Evolutionary conservation across 1,139 yeast species (phyloP), one percentile per base, ranked within the genome.

Genomic region (Hanseniaspora gamundiae): DNA sequence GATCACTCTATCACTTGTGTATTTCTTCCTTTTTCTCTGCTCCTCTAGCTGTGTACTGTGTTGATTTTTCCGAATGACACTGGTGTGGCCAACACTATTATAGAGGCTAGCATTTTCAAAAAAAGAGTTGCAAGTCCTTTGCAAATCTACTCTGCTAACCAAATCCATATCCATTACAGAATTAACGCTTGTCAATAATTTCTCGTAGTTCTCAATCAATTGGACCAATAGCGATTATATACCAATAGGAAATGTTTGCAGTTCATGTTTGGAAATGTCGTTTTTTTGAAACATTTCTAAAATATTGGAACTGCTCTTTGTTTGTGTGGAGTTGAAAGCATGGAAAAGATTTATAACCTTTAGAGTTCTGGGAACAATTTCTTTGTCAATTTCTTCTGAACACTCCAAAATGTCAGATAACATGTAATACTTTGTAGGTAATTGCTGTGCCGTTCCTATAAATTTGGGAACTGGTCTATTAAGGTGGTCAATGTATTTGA

Each of bases 181-280:
- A 73, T 78, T 71, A 40, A 73, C 71, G 39, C 72, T 66, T 0
- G 73, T 69, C 0, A 83, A 71, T 22, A 65, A 64, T 40, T 73
- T 74, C 54, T 80, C 86, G 49, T 84, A 74, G 30, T 60, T 63
- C 54, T 72, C 68, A 26, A 81, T 62, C 1, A 78, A 73, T 48
- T 78, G 81, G 49, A 74, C 75, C 42, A 86, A 62, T 0, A 93
- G 87, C 3, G 81, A 62, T 26, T 72, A 62, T 2, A 86, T 67
- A 0, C 94, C 94, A 3, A 78, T 65, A 0, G 95, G 95, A 51
- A 71, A 81, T 0, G 86, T 74, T 41, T 83, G 85, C 21, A 86
- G 59, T 42, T 73, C 78, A 3, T 66, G 60, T 22, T 65, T 60
- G 2, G 73, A 66, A 11, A 84, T 67, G 2, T 71, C 72, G 48